Percentiles rank a stretch among this genome's conserved stretches.
These are phyloP conservation scores for Conticribra weissflogii DNA, from an alignment of 108 stramenopile genomes.

Conservation along the genomic window DNA sequence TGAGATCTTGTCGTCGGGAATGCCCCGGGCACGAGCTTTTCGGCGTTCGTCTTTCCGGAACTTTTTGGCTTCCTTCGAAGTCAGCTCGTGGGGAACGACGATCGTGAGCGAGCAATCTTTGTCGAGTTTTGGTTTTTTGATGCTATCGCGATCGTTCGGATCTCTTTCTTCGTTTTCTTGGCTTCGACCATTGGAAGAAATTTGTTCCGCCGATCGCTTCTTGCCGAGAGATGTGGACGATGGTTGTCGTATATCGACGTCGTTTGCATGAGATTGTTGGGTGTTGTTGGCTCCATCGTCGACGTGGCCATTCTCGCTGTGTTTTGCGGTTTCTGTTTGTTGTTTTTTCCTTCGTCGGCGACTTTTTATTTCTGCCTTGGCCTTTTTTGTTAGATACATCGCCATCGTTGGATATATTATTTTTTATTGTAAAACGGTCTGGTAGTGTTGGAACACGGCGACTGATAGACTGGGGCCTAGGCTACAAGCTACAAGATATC, in stretches of 20 bases:
- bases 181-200: not conserved
- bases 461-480: no score
- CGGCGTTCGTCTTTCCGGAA: slow-evolving; percentile 88
- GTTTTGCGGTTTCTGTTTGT: no score
- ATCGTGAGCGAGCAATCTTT: slow-evolving; percentile 17
- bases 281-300: not conserved
- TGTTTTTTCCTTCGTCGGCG: slow-evolving; percentile 60
- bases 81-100: slow-evolving; percentile 55
- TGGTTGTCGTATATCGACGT: not conserved
- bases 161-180: slow-evolving; percentile 2
- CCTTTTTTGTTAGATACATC: slow-evolving; percentile 71
- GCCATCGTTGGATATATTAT: slow-evolving; percentile 40
- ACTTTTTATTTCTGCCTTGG: slow-evolving; percentile 74
- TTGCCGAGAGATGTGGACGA: no score
- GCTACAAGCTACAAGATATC: no score
- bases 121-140: slow-evolving; percentile 19
- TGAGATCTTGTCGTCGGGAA: slow-evolving; percentile 52
- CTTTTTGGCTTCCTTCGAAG: slow-evolving; percentile 70
- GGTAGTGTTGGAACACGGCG: no score
- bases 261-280: not conserved
- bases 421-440: no score
- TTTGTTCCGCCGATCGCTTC: slow-evolving; percentile 36
- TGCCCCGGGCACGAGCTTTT: slow-evolving; percentile 55
- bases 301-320: no score
- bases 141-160: not conserved